Evolutionary conservation across 164 flowering plant genomes (phyloP).

Genomic region (Piper longum): DNA sequence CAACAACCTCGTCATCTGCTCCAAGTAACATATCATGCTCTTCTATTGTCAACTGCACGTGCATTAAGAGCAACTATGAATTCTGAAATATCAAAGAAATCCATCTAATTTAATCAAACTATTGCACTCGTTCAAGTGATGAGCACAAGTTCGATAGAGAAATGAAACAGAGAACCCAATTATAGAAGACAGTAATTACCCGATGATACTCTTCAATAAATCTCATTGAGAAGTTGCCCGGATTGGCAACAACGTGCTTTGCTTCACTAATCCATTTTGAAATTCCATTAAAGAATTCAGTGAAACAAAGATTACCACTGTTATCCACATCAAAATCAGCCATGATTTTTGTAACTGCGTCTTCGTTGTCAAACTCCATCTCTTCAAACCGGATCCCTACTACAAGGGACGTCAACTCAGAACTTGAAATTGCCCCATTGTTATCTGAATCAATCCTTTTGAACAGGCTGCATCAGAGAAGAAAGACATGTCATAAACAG

Average conservation of each 20-base stretch:
- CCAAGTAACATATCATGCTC: conserved; percentile 34
- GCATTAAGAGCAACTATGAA: not conserved
- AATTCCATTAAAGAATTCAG: conserved; percentile 47
- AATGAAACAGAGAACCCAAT: not conserved
- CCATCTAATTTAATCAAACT: too few relatives aligned
- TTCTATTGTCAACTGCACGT: conserved; percentile 34
- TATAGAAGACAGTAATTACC: conserved; percentile 21
- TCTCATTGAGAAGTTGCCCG: conserved; percentile 23
- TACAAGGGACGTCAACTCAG: conserved; percentile 56
- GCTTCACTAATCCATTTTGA: conserved; percentile 49
- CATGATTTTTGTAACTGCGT: conserved; percentile 50
- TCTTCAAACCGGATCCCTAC: conserved; percentile 55
- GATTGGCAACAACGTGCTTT: conserved; percentile 14
- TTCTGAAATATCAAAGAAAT: too few relatives aligned
- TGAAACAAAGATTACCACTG: conserved; percentile 22
- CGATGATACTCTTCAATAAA: conserved; percentile 24
- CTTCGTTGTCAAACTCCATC: conserved; percentile 44
- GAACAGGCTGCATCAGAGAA: conserved; percentile 39
- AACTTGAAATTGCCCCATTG: conserved; percentile 29
- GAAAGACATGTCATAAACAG: conserved; percentile 1
- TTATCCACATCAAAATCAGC: conserved; percentile 54
- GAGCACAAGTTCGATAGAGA: not conserved
- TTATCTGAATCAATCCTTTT: conserved; percentile 29
- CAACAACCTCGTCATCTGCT: conserved; percentile 14
- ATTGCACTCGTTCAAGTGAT: too few relatives aligned